Evolutionary conservation across 352 stramenopile genomes (phyloP).

Genomic region (Phytophthora colocasiae): DNA sequence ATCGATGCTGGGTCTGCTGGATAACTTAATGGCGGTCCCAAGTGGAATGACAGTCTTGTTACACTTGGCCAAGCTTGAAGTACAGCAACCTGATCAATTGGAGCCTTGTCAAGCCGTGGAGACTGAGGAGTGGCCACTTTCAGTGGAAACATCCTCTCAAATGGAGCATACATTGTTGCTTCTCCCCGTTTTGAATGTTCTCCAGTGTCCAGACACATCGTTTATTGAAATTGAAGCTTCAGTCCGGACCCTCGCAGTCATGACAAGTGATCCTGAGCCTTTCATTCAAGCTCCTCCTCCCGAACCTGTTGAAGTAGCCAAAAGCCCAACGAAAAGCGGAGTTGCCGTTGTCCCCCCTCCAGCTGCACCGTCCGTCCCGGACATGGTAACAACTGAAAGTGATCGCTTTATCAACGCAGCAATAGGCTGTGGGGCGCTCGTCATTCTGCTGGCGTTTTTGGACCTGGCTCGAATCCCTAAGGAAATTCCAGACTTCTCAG

Average conservation of each 20-base stretch:
- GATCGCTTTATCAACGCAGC: constrained; percentile 57
- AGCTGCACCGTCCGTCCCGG: constrained; percentile 17
- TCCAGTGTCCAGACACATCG: constrained; percentile 43
- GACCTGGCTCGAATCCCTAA: constrained; percentile 38
- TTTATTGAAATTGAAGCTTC: constrained; percentile 61
- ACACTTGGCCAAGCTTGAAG: constrained; percentile 29
- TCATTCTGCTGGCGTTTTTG: constrained; percentile 51
- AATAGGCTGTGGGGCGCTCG: constrained; percentile 42
- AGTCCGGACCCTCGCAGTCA: constrained; percentile 32
- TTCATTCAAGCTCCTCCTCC: constrained; percentile 8
- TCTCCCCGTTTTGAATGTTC: constrained; percentile 44
- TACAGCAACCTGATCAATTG: background rate
- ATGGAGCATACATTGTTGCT: constrained; percentile 43
- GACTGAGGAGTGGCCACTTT: constrained; percentile 34
- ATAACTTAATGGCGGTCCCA: constrained; percentile 40
- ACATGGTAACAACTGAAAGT: constrained; percentile 31
- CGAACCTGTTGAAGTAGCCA: constrained; percentile 22
- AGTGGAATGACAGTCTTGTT: constrained; percentile 45
- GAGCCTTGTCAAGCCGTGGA: background rate
- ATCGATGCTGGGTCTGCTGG: constrained; percentile 38
- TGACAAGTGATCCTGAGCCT: constrained; percentile 36
- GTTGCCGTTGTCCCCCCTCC: background rate
- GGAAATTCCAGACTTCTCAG: constrained; percentile 4
- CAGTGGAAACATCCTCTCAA: constrained; percentile 22
- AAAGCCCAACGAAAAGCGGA: constrained; percentile 29